Evolutionary conservation across 78 protist genomes (phyloP).

Genomic region (Cavenderia fasciculata): DNA sequence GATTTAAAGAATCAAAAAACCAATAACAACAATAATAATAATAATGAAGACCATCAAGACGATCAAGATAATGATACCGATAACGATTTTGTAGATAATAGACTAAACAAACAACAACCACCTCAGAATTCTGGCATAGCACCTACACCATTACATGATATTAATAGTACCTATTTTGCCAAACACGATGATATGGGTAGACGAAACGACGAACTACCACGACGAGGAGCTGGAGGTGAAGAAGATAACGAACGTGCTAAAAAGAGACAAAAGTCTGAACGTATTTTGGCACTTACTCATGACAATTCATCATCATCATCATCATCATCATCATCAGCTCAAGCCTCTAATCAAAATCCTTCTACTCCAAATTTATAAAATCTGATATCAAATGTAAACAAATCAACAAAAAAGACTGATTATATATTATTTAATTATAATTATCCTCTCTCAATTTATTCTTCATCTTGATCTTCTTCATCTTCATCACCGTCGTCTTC

Average conservation of each 20-base stretch:
- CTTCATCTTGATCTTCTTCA: background rate
- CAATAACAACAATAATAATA: background rate
- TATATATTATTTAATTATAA: too few species aligned
- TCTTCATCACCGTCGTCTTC: conserved; percentile 16
- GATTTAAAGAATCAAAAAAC: conserved; percentile 40
- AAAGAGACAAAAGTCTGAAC: conserved; percentile 58
- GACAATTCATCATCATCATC: conserved; percentile 10
- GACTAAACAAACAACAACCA: background rate
- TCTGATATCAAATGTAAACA: too few species aligned
- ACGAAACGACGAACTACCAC: conserved; percentile 25
- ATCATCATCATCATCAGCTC: too few species aligned
- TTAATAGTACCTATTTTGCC: conserved; percentile 28
- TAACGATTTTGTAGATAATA: background rate
- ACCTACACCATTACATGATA: conserved; percentile 64
- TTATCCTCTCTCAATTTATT: background rate
- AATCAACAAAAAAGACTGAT: too few species aligned
- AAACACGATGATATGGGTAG: conserved; percentile 24
- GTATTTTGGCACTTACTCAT: conserved; percentile 30
- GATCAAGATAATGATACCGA: background rate
- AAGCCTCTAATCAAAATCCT: too few species aligned
- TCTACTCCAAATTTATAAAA: too few species aligned
- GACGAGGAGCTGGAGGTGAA: conserved; percentile 44
- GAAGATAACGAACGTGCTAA: conserved; percentile 68
- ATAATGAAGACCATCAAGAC: background rate
- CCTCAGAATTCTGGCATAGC: background rate